Evolutionary conservation across 1,284 basidiomycete genomes (phyloP).

Genomic region (Apiotrichum domesticum): DNA sequence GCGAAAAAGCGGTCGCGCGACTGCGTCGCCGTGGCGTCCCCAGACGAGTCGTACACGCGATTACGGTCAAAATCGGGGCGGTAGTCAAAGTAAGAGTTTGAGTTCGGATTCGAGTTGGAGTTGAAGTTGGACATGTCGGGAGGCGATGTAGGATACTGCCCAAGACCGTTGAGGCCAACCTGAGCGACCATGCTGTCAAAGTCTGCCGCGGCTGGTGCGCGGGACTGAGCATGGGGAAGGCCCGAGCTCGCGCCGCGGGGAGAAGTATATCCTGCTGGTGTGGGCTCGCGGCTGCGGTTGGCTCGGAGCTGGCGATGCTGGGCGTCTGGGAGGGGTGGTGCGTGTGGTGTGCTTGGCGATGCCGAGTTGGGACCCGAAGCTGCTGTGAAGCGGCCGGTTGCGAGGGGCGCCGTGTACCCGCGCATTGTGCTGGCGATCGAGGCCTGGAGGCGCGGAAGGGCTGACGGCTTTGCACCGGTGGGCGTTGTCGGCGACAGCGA

Average conservation of each 20-base stretch:
- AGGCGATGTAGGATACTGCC: neutral
- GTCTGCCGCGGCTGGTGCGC: neutral
- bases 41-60: neutral
- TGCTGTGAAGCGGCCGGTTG: neutral
- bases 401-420: neutral
- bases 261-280: neutral
- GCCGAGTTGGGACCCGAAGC: too few relatives aligned
- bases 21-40: neutral
- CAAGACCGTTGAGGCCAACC: neutral
- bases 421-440: neutral
- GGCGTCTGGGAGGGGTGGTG: too few relatives aligned
- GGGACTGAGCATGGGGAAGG: neutral
- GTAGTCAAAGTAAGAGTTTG: too few relatives aligned
- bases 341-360: too few relatives aligned
- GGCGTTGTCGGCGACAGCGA: too few relatives aligned
- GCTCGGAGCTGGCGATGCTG: too few relatives aligned
- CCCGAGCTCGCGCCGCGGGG: neutral
- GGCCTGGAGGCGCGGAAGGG: neutral
- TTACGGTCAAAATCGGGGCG: neutral
- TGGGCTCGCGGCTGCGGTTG: too few relatives aligned
- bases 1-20: neutral
- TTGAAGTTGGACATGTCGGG: too few relatives aligned
- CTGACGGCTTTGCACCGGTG: neutral
- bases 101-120: too few relatives aligned
- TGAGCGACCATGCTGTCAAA: neutral